Base-by-base conservation (phyloP, 2,329 filamentous ascomycete species). In the Microcyclospora pomicola region DNA sequence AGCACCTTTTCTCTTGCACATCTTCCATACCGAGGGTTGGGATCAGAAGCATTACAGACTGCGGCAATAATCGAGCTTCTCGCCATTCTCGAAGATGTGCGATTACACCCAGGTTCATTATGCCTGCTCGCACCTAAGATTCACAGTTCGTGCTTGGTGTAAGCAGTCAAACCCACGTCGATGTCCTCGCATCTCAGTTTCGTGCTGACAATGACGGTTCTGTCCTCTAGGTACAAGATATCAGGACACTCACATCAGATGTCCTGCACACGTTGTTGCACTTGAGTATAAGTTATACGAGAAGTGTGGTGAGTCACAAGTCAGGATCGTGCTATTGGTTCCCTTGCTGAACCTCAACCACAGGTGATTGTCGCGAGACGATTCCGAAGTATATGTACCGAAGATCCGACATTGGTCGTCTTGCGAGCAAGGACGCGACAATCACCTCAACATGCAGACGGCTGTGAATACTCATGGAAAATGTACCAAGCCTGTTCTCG, bases 21-120 rank as follows among this genome's bases (percentile, higher is more conserved):
- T 24, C 19, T 24, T 4, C 19, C 4, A 24, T 24, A 24, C 19
- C 19, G 19, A 7, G 7, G 7, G 7, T 24, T 7, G 19, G 19
- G 7, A 24, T 7, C 19, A 5, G 19, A 4, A 24, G 19, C 19
- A 24, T 24, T 5, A 5, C 19, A 24, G 19, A 24, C 19, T 24
- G 19, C 15, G 13, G 15, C 13, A 6, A 15, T 4, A 15, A 29
- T 24, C 14, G 32, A 38, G 13, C 16, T 27, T 24, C 29, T 11
- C 14, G 33, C 28, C 13, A 14, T 33, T 27, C 15, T 35, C 15
- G 44, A 56, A 38, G 35, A 75, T 75, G 71, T 75, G 71, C 53
- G 70, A 74, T 52, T 74, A 74, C 47, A 73, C 66, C 15, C 67
- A 73, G 55, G 71, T 75, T 38, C 67, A 72, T 42, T 75, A 71